phyloP scores from a whole-genome alignment of 305 asterid species.

The Striga hermonthica region DNA sequence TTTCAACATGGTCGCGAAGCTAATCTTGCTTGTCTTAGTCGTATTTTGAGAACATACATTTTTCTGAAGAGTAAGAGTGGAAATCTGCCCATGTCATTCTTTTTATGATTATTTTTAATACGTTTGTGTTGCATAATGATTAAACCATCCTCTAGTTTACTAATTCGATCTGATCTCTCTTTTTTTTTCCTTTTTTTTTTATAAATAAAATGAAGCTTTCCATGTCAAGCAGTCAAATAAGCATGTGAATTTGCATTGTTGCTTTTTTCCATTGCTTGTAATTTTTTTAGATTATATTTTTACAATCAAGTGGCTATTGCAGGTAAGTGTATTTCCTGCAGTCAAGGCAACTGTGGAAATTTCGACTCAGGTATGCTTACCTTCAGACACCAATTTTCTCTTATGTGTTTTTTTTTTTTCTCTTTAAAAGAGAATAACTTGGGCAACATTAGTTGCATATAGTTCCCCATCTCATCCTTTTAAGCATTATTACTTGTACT shows the following conservation, averaged over 20 bases:
- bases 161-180: background rate
- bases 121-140: too few relatives aligned
- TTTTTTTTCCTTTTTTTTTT: background rate
- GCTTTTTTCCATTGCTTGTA: conserved; percentile 1
- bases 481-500: too few relatives aligned
- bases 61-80: background rate
- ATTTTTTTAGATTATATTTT: conserved; percentile 24
- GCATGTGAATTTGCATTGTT: background rate
- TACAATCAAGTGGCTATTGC: conserved; percentile 32
- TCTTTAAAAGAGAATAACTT: too few relatives aligned
- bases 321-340: conserved; percentile 88
- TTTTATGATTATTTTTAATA: background rate
- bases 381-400: too few relatives aligned
- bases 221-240: conserved; percentile 14
- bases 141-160: background rate
- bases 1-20: background rate
- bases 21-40: background rate
- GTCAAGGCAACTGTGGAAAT: conserved; percentile 86
- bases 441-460: too few relatives aligned
- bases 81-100: conserved; percentile 1
- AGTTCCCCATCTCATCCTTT: too few relatives aligned
- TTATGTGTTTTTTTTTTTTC: too few relatives aligned
- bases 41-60: background rate
- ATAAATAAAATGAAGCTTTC: background rate
- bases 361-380: conserved; percentile 68